These are phyloP conservation scores for Volvariella volvacea DNA, from an alignment of 1,284 basidiomycete genomes.

Conservation along the genomic window DNA sequence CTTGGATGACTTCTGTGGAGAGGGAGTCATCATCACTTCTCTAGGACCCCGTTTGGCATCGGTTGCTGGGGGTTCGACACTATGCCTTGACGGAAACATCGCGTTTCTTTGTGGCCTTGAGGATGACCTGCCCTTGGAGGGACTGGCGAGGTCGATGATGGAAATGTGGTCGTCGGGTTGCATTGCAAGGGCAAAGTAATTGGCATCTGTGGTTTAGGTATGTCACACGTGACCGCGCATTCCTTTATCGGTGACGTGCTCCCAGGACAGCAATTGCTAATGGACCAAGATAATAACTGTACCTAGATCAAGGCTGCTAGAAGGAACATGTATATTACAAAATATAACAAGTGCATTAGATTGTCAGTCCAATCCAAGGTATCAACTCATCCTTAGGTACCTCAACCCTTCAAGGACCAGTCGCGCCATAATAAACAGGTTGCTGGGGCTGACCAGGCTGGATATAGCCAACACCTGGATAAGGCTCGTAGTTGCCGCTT, in stretches of 20 bases:
- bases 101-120: not conserved
- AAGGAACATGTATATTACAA: too few species aligned
- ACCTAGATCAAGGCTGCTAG: too few species aligned
- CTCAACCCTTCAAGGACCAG: conserved; percentile 11
- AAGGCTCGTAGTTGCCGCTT: conserved; percentile 45
- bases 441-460: conserved; percentile 11
- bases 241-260: not conserved
- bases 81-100: not conserved
- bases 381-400: too few species aligned
- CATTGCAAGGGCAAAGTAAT: conserved; percentile 4
- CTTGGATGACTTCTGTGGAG: conserved; percentile 21
- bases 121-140: conserved; percentile 2
- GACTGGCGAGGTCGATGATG: conserved; percentile 7
- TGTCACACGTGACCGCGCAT: conserved; percentile 8
- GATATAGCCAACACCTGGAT: conserved; percentile 20
- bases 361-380: too few species aligned
- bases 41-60: too few species aligned
- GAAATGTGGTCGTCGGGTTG: conserved; percentile 11
- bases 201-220: conserved; percentile 8
- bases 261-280: not conserved
- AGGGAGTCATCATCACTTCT: conserved; percentile 44
- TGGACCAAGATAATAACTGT: too few species aligned
- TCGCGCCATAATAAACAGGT: conserved; percentile 30
- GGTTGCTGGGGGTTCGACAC: conserved; percentile 17
- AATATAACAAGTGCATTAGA: too few species aligned